These are phyloP conservation scores for Piromyces finnis DNA, from an alignment of 192 early-diverging fungal genomes.

Conservation along the genomic window DNA sequence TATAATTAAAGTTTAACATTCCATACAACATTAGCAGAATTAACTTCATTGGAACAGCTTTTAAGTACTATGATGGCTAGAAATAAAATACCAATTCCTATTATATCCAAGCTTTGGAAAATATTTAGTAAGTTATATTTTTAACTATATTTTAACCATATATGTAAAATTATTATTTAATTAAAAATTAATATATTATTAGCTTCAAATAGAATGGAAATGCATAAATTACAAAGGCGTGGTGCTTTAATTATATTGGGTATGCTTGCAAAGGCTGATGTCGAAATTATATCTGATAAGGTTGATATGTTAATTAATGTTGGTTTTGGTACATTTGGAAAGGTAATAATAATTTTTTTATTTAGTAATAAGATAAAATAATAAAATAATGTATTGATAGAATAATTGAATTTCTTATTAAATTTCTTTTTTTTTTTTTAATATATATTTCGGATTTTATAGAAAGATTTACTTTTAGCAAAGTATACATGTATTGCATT, in stretches of 20 bases:
- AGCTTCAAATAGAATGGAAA: conserved; percentile 27
- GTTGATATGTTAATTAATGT: conserved; percentile 64
- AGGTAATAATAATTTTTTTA: conserved; percentile 26
- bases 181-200: not conserved
- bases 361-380: no score
- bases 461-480: conserved; percentile 64
- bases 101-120: conserved; percentile 67
- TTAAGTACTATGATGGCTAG: conserved; percentile 57
- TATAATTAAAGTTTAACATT: conserved; percentile 46
- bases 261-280: conserved; percentile 79
- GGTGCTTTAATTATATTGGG: conserved; percentile 83
- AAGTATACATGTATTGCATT: conserved; percentile 84
- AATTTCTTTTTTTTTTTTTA: no score
- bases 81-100: conserved; percentile 36
- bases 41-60: conserved; percentile 87
- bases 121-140: conserved; percentile 8
- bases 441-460: not conserved
- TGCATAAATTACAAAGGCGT: conserved; percentile 52
- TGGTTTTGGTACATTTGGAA: conserved; percentile 70
- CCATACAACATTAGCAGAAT: conserved; percentile 72
- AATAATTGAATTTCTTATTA: no score
- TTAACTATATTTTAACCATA: no score
- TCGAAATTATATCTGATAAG: conserved; percentile 65
- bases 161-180: no score
- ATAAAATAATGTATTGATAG: no score